These are phyloP conservation scores for Cicer cuneatum DNA, from an alignment of 306 rosid genomes.

Conservation along the genomic window DNA sequence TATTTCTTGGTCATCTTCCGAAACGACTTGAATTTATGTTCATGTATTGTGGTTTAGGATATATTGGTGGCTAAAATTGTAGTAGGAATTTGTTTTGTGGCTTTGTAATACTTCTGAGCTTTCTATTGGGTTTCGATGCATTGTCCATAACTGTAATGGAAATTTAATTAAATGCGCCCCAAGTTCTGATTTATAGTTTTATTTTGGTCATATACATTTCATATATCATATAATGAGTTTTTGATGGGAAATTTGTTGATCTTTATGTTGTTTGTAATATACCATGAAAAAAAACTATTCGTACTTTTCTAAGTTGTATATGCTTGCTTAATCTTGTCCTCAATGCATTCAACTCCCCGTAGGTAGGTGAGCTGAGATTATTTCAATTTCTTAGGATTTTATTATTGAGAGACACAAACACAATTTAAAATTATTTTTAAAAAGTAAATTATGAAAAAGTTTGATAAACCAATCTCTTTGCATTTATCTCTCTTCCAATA, in stretches of 20 bases:
- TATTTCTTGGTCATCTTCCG: slow-evolving; percentile 43
- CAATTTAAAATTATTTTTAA: too few relatives aligned
- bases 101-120: slow-evolving; percentile 58
- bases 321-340: not conserved
- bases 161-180: slow-evolving; percentile 48
- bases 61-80: slow-evolving; percentile 58
- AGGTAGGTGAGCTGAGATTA: too few relatives aligned
- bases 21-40: slow-evolving; percentile 57
- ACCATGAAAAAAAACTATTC: not conserved
- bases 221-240: not conserved
- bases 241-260: slow-evolving; percentile 19
- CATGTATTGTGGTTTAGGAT: slow-evolving; percentile 59
- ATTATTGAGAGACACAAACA: too few relatives aligned
- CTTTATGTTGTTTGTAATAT: not conserved
- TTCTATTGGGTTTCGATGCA: slow-evolving; percentile 57
- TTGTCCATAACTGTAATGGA: slow-evolving; percentile 59
- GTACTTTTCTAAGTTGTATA: not conserved
- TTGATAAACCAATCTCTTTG: too few relatives aligned
- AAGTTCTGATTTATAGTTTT: slow-evolving; percentile 40
- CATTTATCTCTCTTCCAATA: too few relatives aligned
- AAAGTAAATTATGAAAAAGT: too few relatives aligned
- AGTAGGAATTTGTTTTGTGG: slow-evolving; percentile 61
- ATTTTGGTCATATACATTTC: slow-evolving; percentile 30
- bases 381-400: too few relatives aligned
- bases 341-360: too few relatives aligned